phyloP scores from a whole-genome alignment of 352 stramenopile genomes.

The Phytopythium vexans region DNA sequence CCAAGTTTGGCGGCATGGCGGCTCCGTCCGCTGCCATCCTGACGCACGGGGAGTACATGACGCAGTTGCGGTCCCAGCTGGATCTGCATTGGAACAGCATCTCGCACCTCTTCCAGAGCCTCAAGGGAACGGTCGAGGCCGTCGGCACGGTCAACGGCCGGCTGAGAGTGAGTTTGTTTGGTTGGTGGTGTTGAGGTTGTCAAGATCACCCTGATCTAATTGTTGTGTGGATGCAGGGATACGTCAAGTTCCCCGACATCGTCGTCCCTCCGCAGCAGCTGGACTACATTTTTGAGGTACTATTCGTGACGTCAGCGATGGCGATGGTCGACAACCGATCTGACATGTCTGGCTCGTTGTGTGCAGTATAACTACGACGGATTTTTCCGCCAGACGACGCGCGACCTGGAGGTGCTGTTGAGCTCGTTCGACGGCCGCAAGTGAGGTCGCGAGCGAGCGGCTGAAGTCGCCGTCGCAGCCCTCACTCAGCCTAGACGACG shows the following conservation, averaged over 20 bases:
- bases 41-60: slow-evolving; percentile 85
- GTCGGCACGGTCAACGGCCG: slow-evolving; percentile 59
- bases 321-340: slow-evolving; percentile 9
- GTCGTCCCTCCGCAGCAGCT: slow-evolving; percentile 72
- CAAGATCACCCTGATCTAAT: not conserved
- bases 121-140: slow-evolving; percentile 69
- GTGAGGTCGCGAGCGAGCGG: slow-evolving; percentile 17
- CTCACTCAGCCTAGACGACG: not conserved
- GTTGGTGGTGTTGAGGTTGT: not conserved
- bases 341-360: slow-evolving; percentile 7
- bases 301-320: not conserved
- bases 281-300: slow-evolving; percentile 89
- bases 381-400: slow-evolving; percentile 79
- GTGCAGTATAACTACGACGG: slow-evolving; percentile 81
- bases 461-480: not conserved
- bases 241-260: slow-evolving; percentile 63
- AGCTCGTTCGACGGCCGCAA: slow-evolving; percentile 44
- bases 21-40: slow-evolving; percentile 71
- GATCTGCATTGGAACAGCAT: slow-evolving; percentile 88
- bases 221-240: slow-evolving; percentile 39
- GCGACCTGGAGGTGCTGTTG: slow-evolving; percentile 64
- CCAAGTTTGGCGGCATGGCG: slow-evolving; percentile 53
- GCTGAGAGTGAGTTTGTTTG: slow-evolving; percentile 44
- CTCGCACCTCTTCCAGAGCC: slow-evolving; percentile 73
- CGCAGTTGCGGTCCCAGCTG: slow-evolving; percentile 79